Conservation (phyloP, 768 basidiomycete genomes). For the Psilocybe cubensis region DNA sequence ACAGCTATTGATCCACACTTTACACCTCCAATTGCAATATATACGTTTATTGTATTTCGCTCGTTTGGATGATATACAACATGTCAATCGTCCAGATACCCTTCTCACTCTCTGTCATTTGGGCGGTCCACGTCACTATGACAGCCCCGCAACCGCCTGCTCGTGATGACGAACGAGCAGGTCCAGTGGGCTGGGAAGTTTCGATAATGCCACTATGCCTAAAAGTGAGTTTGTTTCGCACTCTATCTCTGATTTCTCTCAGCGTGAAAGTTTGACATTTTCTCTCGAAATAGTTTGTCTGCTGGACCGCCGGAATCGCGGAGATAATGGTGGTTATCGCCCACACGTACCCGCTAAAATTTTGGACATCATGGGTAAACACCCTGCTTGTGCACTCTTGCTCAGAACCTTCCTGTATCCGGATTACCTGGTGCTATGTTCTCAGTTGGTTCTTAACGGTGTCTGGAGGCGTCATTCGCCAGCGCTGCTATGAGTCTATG, state of each 20-base stretch:
- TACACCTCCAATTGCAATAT: background rate
- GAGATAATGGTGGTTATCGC: conserved; percentile 23
- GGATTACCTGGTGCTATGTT: conserved; percentile 7
- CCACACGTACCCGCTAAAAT: conserved; percentile 7
- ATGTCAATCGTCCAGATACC: conserved; percentile 28
- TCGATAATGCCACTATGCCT: conserved; percentile 18
- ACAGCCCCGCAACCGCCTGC: conserved; percentile 31
- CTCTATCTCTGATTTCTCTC: background rate
- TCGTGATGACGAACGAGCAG: conserved; percentile 21
- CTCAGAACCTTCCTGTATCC: background rate
- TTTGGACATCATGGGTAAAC: background rate
- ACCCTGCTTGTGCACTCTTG: background rate
- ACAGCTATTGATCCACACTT: background rate
- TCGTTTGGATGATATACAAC: too few relatives aligned
- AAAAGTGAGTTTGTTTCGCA: conserved; percentile 23
- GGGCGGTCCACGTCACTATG: conserved; percentile 27
- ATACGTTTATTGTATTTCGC: too few relatives aligned
- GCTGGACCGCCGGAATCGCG: conserved; percentile 21
- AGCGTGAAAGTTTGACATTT: background rate
- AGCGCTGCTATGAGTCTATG: conserved; percentile 16
- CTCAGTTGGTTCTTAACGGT: conserved; percentile 13
- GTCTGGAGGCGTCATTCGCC: conserved; percentile 14
- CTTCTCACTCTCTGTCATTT: conserved; percentile 25
- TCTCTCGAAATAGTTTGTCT: conserved; percentile 13
- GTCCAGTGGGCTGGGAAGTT: conserved; percentile 24